phyloP scores from a whole-genome alignment of 441 rosid species.

The Flueggea neowawraea region DNA sequence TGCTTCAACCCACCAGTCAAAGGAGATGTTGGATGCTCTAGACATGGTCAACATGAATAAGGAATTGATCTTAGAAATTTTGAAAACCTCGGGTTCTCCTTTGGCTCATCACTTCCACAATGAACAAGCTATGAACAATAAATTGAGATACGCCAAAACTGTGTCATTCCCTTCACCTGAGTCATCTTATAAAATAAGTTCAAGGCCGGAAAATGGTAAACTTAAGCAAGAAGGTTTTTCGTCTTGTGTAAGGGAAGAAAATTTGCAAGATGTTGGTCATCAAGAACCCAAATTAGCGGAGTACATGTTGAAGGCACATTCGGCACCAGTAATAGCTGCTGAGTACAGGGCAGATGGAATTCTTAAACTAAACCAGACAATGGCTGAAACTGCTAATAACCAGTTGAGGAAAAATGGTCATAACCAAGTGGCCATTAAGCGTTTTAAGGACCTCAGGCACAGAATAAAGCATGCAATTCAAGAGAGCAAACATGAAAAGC shows the following conservation, averaged over 20 bases:
- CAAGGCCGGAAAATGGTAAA: constrained; percentile 10
- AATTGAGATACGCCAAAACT: constrained; percentile 33
- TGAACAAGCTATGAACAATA: constrained; percentile 28
- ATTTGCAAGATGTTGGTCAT: constrained; percentile 2
- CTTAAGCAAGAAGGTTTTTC: constrained; percentile 6
- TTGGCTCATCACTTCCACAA: constrained; percentile 42
- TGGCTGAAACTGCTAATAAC: constrained; percentile 21
- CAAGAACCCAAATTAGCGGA: constrained; percentile 6
- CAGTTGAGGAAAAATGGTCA: constrained; percentile 25
- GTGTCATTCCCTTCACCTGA: constrained; percentile 44
- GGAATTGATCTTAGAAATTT: constrained; percentile 43
- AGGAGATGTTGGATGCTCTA: constrained; percentile 46
- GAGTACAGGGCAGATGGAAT: constrained; percentile 31
- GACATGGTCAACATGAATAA: constrained; percentile 54
- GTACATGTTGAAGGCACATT: constrained; percentile 19
- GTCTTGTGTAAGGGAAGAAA: constrained; percentile 7
- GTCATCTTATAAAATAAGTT: constrained; percentile 18
- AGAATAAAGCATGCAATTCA: constrained; percentile 58
- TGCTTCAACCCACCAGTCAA: constrained; percentile 27
- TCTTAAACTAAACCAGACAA: constrained; percentile 24
- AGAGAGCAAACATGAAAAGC: constrained; percentile 58
- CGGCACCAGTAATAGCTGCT: constrained; percentile 30
- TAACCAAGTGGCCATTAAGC: constrained; percentile 45
- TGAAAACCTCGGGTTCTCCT: constrained; percentile 56
- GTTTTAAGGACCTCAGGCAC: constrained; percentile 61